Conservation (phyloP, 768 basidiomycete species). For the Boletus vermiculosoides region DNA sequence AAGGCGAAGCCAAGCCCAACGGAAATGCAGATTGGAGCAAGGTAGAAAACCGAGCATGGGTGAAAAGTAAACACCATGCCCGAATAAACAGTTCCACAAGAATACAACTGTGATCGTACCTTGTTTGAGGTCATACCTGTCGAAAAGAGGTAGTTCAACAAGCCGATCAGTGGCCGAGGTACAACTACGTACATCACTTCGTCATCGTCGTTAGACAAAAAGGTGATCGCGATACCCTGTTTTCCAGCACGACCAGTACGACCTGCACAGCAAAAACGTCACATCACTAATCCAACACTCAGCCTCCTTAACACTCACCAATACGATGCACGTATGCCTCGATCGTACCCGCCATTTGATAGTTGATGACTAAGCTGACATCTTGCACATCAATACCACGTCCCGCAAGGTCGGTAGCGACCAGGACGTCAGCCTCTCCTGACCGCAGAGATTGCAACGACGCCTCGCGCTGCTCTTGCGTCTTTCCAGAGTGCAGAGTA, state of each 20-base stretch:
- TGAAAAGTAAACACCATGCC: not conserved
- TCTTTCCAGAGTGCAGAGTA: conserved; percentile 95
- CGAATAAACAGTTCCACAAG: not conserved
- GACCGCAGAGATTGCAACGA: conserved; percentile 82
- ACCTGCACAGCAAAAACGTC: conserved; percentile 45
- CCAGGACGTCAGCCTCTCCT: conserved; percentile 85
- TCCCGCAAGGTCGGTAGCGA: conserved; percentile 96
- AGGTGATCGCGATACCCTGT: conserved; percentile 89
- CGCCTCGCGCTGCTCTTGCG: conserved; percentile 95
- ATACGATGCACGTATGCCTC: conserved; percentile 98
- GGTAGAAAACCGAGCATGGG: not conserved
- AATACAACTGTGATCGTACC: conserved; percentile 43
- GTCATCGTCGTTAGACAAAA: conserved; percentile 93
- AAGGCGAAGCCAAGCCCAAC: not conserved
- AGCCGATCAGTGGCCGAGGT: not conserved
- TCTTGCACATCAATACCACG: conserved; percentile 99
- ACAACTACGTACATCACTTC: conserved; percentile 82
- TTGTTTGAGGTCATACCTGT: conserved; percentile 93
- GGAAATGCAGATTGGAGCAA: conserved; percentile 4
- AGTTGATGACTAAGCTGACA: conserved; percentile 94
- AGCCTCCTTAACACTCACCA: conserved; percentile 50
- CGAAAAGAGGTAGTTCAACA: conserved; percentile 5
- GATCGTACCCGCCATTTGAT: conserved; percentile 95
- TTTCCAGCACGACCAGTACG: conserved; percentile 99
- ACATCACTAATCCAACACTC: not conserved